Evolutionary conservation across 192 early-diverging fungal genomes (phyloP).

Genomic region (Coemansia sp.): DNA sequence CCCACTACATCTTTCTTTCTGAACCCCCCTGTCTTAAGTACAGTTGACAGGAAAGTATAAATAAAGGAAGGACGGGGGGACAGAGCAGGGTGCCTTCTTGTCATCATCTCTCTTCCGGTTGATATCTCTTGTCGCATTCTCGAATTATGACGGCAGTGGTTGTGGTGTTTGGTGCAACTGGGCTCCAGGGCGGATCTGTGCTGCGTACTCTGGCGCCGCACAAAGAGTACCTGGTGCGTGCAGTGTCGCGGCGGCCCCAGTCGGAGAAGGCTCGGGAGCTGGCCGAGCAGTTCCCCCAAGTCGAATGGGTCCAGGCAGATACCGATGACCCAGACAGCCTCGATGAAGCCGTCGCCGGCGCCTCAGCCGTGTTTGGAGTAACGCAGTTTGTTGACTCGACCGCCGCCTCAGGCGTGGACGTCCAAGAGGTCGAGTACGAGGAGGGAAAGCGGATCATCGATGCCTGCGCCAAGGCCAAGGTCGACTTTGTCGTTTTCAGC

Average conservation of each 20-base stretch:
- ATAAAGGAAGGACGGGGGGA: no score
- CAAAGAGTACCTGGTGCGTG: conserved; percentile 5
- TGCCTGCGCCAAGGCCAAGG: conserved; percentile 1
- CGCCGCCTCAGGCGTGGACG: neutral
- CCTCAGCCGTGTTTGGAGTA: conserved; percentile 17
- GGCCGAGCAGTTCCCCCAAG: conserved; percentile 1
- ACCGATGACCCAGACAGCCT: neutral
- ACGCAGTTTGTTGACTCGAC: conserved; percentile 11
- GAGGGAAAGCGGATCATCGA: conserved; percentile 13
- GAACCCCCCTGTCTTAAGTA: no score
- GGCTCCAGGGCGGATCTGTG: conserved; percentile 19
- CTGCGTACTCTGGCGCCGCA: conserved; percentile 7
- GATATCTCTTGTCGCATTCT: no score
- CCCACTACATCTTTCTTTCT: no score
- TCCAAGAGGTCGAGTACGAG: neutral
- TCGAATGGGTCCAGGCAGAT: conserved; percentile 15
- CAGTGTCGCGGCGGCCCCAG: conserved; percentile 5
- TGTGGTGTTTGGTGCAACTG: conserved; percentile 23
- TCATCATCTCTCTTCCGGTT: no score
- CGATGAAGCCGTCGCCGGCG: neutral
- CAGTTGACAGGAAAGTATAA: no score
- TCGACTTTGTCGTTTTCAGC: conserved; percentile 12
- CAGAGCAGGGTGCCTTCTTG: no score
- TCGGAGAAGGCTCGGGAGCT: conserved; percentile 2
- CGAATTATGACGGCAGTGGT: no score